Evolutionary conservation across 257 asterid species (phyloP), one percentile per base, ranked within the genome.

Genomic region (Henckelia pumila): DNA sequence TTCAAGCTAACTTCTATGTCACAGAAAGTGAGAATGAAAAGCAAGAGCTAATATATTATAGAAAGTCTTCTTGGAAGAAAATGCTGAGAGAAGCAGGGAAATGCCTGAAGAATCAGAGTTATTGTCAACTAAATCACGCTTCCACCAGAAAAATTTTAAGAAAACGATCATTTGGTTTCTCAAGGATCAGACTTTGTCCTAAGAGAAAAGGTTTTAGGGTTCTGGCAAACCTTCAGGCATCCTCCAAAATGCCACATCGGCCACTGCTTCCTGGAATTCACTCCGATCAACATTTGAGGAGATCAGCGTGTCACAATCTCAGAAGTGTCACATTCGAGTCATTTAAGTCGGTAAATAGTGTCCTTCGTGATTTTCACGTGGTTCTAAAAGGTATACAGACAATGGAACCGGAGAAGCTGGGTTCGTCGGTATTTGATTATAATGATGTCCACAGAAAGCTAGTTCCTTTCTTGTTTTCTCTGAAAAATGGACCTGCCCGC

Each of bases 361-460:
- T 79, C 66, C 92, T 93, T 55, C 84, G 69, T 8, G 94, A 81
- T 77, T 75, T 79, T 58, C 97, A 93, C 59, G 82, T 74, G 59
- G 89, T 90, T 65, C 76, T 93, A 49, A 88, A 83, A 75, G 88
- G 87, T 56, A 66, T 83, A 71, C 73, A 74, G 62, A 60, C 61
- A 73, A 81, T 72, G 49, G 85, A 81, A 71, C 86, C 89, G 21
- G 89, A 78, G 75, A 86, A 80, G 79, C 79, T 85, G 71, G 96
- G 97, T 56, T 90, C 97, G 23, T 93, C 99, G 5, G 97, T 88
- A 62, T 93, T 93, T 73, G 86, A 81, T 74, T 93, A 93, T 81
- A 86, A 89, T 68, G 95, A 84, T 70, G 83, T 87, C 71, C 88
- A 88, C 80, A 82, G 72, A 63, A 88, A 77, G 77, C 79, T 86